Evolutionary conservation across 192 early-diverging fungal species (phyloP), one percentile per base, ranked within the genome.

Genomic region (Umbelopsis sp.): DNA sequence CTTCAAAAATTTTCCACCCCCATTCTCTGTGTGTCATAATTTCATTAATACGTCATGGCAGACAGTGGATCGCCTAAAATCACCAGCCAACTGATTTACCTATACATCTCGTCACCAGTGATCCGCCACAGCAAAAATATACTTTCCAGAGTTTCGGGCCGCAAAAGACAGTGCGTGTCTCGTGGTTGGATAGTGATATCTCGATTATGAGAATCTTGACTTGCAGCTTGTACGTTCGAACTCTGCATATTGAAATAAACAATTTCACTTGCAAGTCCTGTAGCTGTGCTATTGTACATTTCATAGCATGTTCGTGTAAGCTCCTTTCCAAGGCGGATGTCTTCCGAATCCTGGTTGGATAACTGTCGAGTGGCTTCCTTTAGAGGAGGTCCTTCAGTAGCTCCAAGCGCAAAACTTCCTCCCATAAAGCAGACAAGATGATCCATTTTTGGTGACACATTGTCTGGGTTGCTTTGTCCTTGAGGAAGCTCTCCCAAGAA

Each of bases 401-500:
- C 93, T 14, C 89, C 88, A 12, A 96, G 79, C 0, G 94, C 94
- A 70, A 97, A 79, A 7, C 90, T 90, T 0, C 93, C 95, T 12
- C 93, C 93, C 21, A 94, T 82, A 80, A 97, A 98, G 80, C 97
- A 97, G 1, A 96, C 94, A 20, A 98, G 82, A 71, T 98, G 97
- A 79, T 97, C 94, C 94, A 97, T 96, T 73, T 93, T 94, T 22
- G 82, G 74, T 10, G 70, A 70, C 10, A 89, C 68, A 1, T 50
- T 25, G 21, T 47, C 7, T n/a, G 77, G 72, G 6, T 66, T 32
- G 14, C 70, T 74, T 8, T 41, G 14, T 65, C 74, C 68, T 38
- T 66, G 71, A 6, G 53, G 68, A 8, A 87, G 70, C 71, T 94
- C 93, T n/a, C 90, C 90, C 20, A 93, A 76, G 75, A 84, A 94